phyloP scores from a whole-genome alignment of 2,329 filamentous ascomycete genomes.

The Aspergillus unguis region DNA sequence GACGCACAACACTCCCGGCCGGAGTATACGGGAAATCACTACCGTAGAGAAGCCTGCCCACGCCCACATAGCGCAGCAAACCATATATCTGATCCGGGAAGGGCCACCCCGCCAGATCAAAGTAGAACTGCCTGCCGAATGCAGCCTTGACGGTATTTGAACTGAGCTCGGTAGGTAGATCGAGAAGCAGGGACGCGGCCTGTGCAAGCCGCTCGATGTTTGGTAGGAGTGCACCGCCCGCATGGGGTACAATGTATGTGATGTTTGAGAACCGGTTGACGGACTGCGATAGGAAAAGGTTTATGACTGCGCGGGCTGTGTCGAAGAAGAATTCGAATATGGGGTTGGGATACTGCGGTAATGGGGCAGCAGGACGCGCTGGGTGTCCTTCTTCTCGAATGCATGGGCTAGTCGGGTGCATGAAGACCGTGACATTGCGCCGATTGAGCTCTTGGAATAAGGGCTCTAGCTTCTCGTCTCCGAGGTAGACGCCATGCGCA shows the following conservation, averaged over 20 bases:
- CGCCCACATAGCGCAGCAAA: neutral
- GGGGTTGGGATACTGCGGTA: neutral
- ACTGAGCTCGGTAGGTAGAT: neutral
- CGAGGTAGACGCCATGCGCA: neutral
- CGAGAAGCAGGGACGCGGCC: neutral
- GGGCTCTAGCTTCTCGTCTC: neutral
- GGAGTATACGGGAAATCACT: neutral
- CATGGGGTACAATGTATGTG: neutral
- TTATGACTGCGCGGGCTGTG: neutral
- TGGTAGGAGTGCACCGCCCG: constrained; percentile 2
- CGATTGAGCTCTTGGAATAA: neutral
- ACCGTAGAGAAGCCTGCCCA: neutral
- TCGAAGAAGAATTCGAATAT: constrained; percentile 3
- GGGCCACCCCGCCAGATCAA: neutral
- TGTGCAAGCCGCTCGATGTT: neutral
- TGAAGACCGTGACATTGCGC: neutral
- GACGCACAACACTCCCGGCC: neutral
- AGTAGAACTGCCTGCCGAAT: neutral
- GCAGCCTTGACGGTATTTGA: neutral
- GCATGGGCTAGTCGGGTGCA: constrained; percentile 1
- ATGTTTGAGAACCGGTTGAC: neutral
- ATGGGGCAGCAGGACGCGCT: neutral
- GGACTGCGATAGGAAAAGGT: neutral
- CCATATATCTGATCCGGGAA: constrained; percentile 2
- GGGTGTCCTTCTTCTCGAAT: neutral